Evolutionary conservation across 805 yeast species (phyloP).

Genomic region (Cyberlindnera galapagoensis): DNA sequence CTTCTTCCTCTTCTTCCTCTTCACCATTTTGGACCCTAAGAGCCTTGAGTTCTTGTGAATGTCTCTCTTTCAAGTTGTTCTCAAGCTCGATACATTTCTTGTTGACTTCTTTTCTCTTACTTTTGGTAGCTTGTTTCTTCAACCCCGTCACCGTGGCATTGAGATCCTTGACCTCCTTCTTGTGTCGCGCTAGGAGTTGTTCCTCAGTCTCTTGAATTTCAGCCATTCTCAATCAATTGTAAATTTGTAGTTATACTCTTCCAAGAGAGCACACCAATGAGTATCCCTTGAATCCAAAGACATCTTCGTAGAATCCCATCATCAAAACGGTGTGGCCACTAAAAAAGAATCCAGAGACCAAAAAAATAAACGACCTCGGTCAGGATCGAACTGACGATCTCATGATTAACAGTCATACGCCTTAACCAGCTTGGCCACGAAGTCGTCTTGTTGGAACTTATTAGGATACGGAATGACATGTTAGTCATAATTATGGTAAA

Average conservation of each 20-base stretch:
- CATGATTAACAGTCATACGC: constrained; percentile 6
- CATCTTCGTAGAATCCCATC: too few relatives aligned
- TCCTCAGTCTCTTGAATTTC: constrained; percentile 37
- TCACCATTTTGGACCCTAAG: constrained; percentile 26
- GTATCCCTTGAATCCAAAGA: too few relatives aligned
- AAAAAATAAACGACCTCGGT: constrained; percentile 5
- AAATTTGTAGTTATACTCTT: too few relatives aligned
- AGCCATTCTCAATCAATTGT: not conserved
- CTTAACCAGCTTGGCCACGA: constrained; percentile 7
- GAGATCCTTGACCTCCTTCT: constrained; percentile 62
- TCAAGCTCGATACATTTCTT: constrained; percentile 57
- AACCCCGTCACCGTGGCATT: constrained; percentile 62
- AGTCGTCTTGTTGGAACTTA: too few relatives aligned
- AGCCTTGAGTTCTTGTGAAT: constrained; percentile 41
- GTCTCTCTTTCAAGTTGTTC: constrained; percentile 44
- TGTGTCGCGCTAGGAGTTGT: constrained; percentile 52
- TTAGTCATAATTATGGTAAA: too few relatives aligned
- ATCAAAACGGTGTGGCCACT: too few relatives aligned
- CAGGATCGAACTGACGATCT: constrained; percentile 5
- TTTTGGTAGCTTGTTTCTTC: constrained; percentile 79
- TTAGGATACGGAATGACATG: too few relatives aligned
- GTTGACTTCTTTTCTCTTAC: constrained; percentile 62
- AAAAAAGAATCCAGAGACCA: not conserved
- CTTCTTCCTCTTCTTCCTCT: constrained; percentile 36
- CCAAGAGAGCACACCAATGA: too few relatives aligned